Conservation (phyloP, 345 rosid species). For the Arabidopsis arenosa region DNA sequence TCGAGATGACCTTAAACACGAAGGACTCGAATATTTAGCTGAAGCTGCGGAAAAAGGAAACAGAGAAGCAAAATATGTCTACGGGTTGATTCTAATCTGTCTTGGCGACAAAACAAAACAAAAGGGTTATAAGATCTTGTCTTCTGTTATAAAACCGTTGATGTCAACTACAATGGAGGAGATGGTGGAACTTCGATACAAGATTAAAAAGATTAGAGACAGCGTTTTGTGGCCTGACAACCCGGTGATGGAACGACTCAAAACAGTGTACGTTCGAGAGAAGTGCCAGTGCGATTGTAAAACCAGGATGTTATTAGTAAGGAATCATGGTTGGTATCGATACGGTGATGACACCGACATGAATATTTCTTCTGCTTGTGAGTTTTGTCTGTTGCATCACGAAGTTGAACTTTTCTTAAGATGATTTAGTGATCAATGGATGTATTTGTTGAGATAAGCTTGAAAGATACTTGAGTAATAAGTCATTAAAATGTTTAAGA, state of each 20-base stretch:
- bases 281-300: conserved; percentile 30
- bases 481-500: too few relatives aligned
- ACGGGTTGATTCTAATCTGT: conserved; percentile 36
- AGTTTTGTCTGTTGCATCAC: conserved; percentile 23
- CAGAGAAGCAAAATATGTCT: conserved; percentile 30
- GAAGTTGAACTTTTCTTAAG: conserved; percentile 14
- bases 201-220: not conserved
- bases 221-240: not conserved
- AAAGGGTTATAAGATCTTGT: conserved; percentile 31
- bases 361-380: conserved; percentile 23
- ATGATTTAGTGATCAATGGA: not conserved
- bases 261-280: not conserved
- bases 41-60: conserved; percentile 24
- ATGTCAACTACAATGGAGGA: conserved; percentile 22
- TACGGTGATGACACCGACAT: conserved; percentile 4
- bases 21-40: conserved; percentile 9
- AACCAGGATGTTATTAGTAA: conserved; percentile 15
- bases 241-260: conserved; percentile 14
- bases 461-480: too few relatives aligned
- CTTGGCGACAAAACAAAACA: conserved; percentile 28
- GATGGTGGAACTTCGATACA: conserved; percentile 3
- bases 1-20: not conserved
- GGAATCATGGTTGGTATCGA: conserved; percentile 1
- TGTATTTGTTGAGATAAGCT: not conserved
- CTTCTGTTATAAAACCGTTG: conserved; percentile 15